These are phyloP conservation scores for Ostreobium quekettii DNA, from an alignment of 139 green algal species.

Conservation along the genomic window DNA sequence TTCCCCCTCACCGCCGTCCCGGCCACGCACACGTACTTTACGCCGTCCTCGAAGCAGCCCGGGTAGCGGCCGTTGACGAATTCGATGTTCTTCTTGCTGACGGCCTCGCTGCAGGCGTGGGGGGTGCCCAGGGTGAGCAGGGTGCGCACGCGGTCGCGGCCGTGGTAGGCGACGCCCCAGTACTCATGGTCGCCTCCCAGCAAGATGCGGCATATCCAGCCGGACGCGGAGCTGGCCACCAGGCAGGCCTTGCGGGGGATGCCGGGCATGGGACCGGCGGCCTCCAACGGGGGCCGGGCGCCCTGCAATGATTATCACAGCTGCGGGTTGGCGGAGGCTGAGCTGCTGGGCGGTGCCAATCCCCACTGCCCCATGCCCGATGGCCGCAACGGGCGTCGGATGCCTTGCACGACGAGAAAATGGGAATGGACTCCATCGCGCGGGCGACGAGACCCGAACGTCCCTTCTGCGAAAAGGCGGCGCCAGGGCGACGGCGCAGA, in stretches of 20 bases:
- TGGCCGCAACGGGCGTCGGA: no score
- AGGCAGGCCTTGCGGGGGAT: constrained; percentile 14
- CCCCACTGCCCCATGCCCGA: no score
- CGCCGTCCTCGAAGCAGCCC: background rate
- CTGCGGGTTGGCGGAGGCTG: no score
- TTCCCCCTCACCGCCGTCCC: constrained; percentile 27
- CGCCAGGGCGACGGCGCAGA: no score
- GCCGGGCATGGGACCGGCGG: background rate
- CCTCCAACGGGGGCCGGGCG: background rate
- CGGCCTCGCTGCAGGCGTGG: constrained; percentile 23
- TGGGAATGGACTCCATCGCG: no score
- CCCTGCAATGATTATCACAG: no score
- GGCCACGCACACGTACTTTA: constrained; percentile 29
- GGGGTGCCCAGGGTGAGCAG: constrained; percentile 32
- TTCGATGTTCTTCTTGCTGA: constrained; percentile 28
- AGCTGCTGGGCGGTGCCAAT: no score
- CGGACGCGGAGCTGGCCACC: constrained; percentile 25
- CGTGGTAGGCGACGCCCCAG: constrained; percentile 23
- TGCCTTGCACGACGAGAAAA: no score
- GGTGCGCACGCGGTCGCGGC: constrained; percentile 14
- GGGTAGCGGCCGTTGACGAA: constrained; percentile 31
- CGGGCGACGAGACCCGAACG: no score
- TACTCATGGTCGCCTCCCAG: constrained; percentile 19
- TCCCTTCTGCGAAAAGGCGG: no score
- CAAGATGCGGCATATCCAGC: constrained; percentile 36